Evolutionary conservation across 73 alveolate genomes (phyloP).

Genomic region (Paramecium bursaria): DNA sequence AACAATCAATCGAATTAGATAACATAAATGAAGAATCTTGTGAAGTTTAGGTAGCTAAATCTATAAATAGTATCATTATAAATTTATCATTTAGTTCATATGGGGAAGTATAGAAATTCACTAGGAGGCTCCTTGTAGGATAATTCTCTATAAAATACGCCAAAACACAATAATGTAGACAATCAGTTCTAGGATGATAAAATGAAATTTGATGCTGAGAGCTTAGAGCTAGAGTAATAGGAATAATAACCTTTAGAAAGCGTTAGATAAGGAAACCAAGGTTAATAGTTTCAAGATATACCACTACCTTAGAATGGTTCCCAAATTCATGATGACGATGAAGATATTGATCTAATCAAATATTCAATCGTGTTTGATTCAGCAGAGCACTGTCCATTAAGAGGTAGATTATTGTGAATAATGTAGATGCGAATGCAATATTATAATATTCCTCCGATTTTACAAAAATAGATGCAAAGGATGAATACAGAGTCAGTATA

Average conservation of each 20-base stretch:
- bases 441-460: slow-evolving; percentile 11
- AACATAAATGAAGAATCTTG: slow-evolving; percentile 28
- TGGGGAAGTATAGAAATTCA: no score
- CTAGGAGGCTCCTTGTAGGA: no score
- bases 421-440: not conserved
- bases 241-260: not conserved
- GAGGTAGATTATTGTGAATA: not conserved
- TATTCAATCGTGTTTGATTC: slow-evolving; percentile 39
- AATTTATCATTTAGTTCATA: not conserved
- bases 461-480: slow-evolving; percentile 54
- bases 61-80: not conserved
- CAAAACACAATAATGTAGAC: no score
- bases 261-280: not conserved
- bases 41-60: slow-evolving; percentile 52
- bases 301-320: not conserved
- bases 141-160: no score
- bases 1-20: not conserved
- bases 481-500: slow-evolving; percentile 77
- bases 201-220: not conserved
- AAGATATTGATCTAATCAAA: slow-evolving; percentile 35
- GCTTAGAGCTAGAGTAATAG: not conserved
- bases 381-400: slow-evolving; percentile 30
- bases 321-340: slow-evolving; percentile 18
- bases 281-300: not conserved
- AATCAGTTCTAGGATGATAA: not conserved